These are phyloP conservation scores for Ulota crispa DNA, from an alignment of 225 moss, liverwort and hornwort species.

Conservation along the genomic window DNA sequence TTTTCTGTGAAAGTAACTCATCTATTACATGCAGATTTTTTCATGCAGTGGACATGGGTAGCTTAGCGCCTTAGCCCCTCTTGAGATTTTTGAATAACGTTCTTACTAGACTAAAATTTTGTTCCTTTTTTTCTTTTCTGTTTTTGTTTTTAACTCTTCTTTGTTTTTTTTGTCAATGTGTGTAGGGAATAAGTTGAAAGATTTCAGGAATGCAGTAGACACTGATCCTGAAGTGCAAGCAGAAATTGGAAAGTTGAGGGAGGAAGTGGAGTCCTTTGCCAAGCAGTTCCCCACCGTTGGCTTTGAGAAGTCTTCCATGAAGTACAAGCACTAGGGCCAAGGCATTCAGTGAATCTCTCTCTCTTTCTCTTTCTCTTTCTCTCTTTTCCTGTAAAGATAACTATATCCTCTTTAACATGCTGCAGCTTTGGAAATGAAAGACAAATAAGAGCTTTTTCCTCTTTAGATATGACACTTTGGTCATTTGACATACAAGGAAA, in stretches of 20 bases:
- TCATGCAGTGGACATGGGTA: not conserved
- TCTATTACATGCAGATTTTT: not conserved
- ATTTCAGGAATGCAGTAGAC: constrained; percentile 83
- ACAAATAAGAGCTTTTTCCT: not conserved
- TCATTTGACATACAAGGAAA: not conserved
- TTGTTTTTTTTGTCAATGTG: not conserved
- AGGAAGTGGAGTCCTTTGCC: constrained; percentile 75
- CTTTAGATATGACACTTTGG: not conserved
- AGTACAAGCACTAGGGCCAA: constrained; percentile 52
- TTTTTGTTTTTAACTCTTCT: not conserved
- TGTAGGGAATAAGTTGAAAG: constrained; percentile 76
- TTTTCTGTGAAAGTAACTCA: not conserved
- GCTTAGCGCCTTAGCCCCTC: not conserved
- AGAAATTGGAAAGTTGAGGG: constrained; percentile 57
- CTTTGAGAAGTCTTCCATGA: constrained; percentile 87
- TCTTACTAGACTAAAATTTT: not conserved
- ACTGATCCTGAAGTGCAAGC: constrained; percentile 58
- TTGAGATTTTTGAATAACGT: not conserved
- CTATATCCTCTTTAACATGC: too few species aligned
- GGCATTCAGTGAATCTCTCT: not conserved
- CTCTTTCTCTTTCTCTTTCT: not conserved
- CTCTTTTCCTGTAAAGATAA: too few species aligned
- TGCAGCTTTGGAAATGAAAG: too few species aligned
- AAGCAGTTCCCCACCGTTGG: constrained; percentile 94
- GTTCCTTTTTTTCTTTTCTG: not conserved